phyloP scores from a whole-genome alignment of 805 yeast genomes.

The Hanseniaspora opuntiae region DNA sequence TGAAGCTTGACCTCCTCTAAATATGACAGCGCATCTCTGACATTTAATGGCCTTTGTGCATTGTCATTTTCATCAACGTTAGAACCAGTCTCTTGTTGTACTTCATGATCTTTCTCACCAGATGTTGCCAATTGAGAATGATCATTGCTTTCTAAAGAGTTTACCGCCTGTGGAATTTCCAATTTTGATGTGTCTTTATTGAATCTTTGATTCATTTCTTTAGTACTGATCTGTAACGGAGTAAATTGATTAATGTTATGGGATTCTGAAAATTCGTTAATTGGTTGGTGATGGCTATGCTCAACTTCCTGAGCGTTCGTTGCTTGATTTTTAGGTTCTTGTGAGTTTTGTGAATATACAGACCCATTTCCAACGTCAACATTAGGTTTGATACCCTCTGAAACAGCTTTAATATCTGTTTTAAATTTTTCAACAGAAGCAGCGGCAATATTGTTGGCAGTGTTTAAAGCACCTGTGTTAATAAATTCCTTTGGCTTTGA shows the following conservation, averaged over 20 bases:
- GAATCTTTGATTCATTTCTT: not conserved
- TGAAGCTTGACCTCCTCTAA: slow-evolving; percentile 91
- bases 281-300: not conserved
- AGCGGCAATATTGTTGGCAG: slow-evolving; percentile 9
- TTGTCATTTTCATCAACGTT: slow-evolving; percentile 17
- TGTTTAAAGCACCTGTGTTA: slow-evolving; percentile 4
- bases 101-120: not conserved
- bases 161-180: not conserved
- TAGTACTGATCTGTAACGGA: slow-evolving; percentile 1
- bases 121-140: not conserved
- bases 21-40: slow-evolving; percentile 88
- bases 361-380: not conserved
- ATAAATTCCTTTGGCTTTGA: not conserved
- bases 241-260: not conserved
- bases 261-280: not conserved
- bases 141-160: not conserved
- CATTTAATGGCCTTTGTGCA: slow-evolving; percentile 70
- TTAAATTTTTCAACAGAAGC: slow-evolving; percentile 13
- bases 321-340: too few relatives aligned
- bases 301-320: not conserved
- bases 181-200: not conserved
- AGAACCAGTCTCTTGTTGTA: slow-evolving; percentile 3
- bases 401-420: not conserved
- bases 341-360: too few relatives aligned
- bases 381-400: not conserved